A percentile compares a stretch with the other conserved stretches of the same genome.
Conservation (phyloP, 352 stramenopile genomes). For the Phytophthora brassicae region DNA sequence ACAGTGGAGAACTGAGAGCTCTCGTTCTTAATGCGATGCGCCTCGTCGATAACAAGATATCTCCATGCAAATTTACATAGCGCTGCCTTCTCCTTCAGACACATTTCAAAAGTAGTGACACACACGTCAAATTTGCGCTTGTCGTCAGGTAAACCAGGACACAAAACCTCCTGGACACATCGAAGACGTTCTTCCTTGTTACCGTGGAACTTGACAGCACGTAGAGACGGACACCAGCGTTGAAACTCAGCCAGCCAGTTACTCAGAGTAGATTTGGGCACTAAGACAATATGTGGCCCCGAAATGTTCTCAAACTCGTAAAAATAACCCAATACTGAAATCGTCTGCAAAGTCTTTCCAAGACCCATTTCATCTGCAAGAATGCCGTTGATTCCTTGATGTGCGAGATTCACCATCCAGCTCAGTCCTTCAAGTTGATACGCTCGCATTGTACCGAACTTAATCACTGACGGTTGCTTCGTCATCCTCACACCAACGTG, state of each 20-base stretch:
- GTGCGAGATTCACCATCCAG: conserved; percentile 98
- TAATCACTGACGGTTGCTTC: conserved; percentile 91
- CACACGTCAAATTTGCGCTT: conserved; percentile 96
- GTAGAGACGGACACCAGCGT: conserved; percentile 91
- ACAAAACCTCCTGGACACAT: conserved; percentile 89
- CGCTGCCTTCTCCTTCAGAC: conserved; percentile 86
- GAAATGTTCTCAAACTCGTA: conserved; percentile 81
- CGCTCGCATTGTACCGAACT: conserved; percentile 94
- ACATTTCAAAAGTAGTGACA: conserved; percentile 98
- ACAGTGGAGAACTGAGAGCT: conserved; percentile 87
- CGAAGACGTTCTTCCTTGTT: conserved; percentile 88
- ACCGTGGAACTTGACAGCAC: conserved; percentile 93
- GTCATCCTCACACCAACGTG: conserved; percentile 88
- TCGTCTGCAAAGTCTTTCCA: conserved; percentile 97
- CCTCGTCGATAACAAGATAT: conserved; percentile 88
- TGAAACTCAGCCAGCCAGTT: conserved; percentile 94
- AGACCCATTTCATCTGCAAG: conserved; percentile 97
- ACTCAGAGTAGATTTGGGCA: conserved; percentile 93
- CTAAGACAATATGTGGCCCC: conserved; percentile 93
- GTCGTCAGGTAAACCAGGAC: conserved; percentile 81
- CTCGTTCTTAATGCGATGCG: conserved; percentile 90
- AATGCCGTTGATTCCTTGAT: conserved; percentile 99
- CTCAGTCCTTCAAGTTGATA: conserved; percentile 99
- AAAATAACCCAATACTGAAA: conserved; percentile 87
- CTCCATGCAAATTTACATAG: conserved; percentile 91